phyloP scores from a whole-genome alignment of 2,329 filamentous ascomycete genomes.

The Apiospora rasikravindrae region DNA sequence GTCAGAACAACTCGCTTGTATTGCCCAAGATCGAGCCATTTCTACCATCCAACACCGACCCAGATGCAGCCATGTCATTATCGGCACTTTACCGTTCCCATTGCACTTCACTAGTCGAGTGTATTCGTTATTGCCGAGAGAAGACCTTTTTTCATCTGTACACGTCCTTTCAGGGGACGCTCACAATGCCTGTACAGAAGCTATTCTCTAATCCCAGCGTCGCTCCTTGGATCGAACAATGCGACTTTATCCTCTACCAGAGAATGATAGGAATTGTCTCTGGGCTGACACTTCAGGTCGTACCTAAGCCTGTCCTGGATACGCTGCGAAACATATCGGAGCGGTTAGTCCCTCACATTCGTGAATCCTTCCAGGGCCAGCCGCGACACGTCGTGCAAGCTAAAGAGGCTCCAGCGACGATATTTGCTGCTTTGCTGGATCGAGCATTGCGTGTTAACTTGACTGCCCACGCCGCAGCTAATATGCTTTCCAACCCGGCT shows the following conservation, averaged over 20 bases:
- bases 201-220: slow-evolving; percentile 81
- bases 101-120: slow-evolving; percentile 93
- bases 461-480: slow-evolving; percentile 90
- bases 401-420: slow-evolving; percentile 84
- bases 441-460: slow-evolving; percentile 90
- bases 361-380: slow-evolving; percentile 82
- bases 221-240: slow-evolving; percentile 92
- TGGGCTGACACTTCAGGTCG: slow-evolving; percentile 86
- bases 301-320: slow-evolving; percentile 85
- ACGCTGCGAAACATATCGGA: slow-evolving; percentile 87
- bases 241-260: slow-evolving; percentile 94
- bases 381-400: slow-evolving; percentile 85
- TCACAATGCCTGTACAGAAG: slow-evolving; percentile 96
- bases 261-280: slow-evolving; percentile 94
- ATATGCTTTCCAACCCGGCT: slow-evolving; percentile 86
- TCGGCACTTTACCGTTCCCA: slow-evolving; percentile 90
- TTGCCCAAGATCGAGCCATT: slow-evolving; percentile 88
- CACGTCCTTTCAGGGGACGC: slow-evolving; percentile 91
- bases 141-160: slow-evolving; percentile 96
- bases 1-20: slow-evolving; percentile 72
- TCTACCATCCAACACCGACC: slow-evolving; percentile 80
- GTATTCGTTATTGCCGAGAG: slow-evolving; percentile 93
- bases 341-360: slow-evolving; percentile 79
- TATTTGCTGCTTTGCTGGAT: slow-evolving; percentile 86
- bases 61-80: slow-evolving; percentile 84